Base-by-base conservation (phyloP, 1,139 yeast species). In the Spathaspora sp. region DNA sequence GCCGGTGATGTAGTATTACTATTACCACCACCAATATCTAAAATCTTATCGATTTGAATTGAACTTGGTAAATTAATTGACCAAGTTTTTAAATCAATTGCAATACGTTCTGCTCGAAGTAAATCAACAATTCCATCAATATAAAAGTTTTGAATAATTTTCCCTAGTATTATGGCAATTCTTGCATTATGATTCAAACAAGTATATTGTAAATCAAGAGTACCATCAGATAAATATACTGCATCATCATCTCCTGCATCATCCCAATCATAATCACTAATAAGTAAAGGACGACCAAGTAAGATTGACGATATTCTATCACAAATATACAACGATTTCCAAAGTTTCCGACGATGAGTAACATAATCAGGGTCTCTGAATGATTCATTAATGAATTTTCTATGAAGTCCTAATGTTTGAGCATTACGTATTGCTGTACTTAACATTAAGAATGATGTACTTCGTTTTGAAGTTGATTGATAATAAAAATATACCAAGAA, bases 201-300 rank as follows among this genome's bases (percentile, higher is more conserved):
- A 20, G 47, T 44, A 25, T 44, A 37, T 7, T 38, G 16, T 13
- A 44, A 11, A 31, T 44, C 33, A 38, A 44, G 23, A 15, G 37
- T 26, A 7, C 46, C 46, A 25, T 41, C 41, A 2, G 29, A 13
- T n/a, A 29, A 13, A 20, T 29, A 26, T 8, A 39, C 29, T 1
- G 36, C 36, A 43, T 37, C 38, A 4, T 29, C 44, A 25, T 39
- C 33, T 9, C 36, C 48, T 25, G 39, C 39, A 47, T 70, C 76
- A 48, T 72, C 76, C 74, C 76, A 69, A 36, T 70, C 76, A 29
- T 60, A 55, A 42, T 69, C 70, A 38, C 57, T 56, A 17, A 74
- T 70, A 0, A 68, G 56, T 39, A 72, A 49, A 2, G 78, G 71
- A 23, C 78, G 55, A 2, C 79, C 79, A 33, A 74, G 50, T 20